Conservation (phyloP, 352 stramenopile species). For the Phytophthora brassicae region DNA sequence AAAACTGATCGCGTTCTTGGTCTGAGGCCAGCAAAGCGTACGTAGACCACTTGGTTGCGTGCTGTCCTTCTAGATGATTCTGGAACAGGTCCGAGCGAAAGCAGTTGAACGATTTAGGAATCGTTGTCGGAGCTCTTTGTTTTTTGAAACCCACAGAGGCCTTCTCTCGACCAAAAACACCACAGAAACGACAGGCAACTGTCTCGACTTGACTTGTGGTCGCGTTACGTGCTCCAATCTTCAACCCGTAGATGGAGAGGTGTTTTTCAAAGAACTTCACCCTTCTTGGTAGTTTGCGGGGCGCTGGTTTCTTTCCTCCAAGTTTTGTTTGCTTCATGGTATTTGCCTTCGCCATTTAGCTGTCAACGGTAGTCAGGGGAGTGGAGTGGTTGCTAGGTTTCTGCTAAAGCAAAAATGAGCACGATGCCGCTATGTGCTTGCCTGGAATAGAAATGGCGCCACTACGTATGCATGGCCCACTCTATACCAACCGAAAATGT, state of each 20-base stretch:
- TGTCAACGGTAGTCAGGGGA: no score
- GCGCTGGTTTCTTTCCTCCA: background rate
- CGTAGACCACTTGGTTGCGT: background rate
- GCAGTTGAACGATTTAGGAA: background rate
- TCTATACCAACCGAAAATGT: no score
- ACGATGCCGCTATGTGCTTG: no score
- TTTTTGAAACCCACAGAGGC: background rate
- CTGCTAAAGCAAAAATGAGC: no score
- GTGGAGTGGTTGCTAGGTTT: no score
- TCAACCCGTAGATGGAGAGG: background rate
- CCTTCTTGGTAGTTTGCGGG: background rate
- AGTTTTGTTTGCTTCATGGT: background rate
- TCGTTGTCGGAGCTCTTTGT: background rate
- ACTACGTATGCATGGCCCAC: no score
- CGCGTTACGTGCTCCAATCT: background rate
- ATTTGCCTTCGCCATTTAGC: no score
- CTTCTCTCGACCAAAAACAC: background rate
- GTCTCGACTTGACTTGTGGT: background rate
- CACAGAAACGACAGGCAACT: conserved; percentile 5
- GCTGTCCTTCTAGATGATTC: background rate
- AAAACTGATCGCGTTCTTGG: background rate
- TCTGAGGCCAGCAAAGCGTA: background rate
- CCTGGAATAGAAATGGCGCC: no score
- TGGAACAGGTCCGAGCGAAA: conserved; percentile 5
- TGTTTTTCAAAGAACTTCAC: background rate